phyloP scores from a whole-genome alignment of 352 stramenopile genomes.

The Globisporangium uncinulatum region DNA sequence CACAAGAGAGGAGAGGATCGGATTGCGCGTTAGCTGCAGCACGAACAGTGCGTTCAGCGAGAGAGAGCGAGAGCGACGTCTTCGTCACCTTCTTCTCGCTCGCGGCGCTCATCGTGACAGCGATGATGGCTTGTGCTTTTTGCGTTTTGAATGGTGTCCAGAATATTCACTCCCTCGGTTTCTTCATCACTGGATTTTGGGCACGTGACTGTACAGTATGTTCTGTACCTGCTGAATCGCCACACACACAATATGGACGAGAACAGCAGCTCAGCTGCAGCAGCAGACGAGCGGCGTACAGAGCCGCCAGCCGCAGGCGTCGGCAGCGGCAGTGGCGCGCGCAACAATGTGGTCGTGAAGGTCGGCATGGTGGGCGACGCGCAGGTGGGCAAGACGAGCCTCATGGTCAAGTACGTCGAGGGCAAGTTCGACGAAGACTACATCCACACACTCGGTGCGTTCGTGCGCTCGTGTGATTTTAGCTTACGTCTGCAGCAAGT shows the following conservation, averaged over 20 bases:
- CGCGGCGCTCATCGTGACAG: background rate
- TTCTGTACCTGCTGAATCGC: background rate
- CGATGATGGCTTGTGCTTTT: too few relatives aligned
- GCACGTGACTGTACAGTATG: too few relatives aligned
- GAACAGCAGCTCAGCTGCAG: conserved; percentile 3
- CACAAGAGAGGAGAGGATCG: background rate
- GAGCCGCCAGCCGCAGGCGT: conserved; percentile 18
- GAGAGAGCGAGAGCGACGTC: background rate
- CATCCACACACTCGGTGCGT: conserved; percentile 90
- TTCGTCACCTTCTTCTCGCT: too few relatives aligned
- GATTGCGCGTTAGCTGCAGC: background rate
- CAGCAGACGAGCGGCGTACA: background rate
- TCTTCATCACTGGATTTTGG: background rate
- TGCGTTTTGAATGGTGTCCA: too few relatives aligned
- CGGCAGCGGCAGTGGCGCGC: conserved; percentile 25
- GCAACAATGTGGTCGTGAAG: conserved; percentile 89
- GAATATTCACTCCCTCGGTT: too few relatives aligned
- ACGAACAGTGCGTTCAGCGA: background rate
- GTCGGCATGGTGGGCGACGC: conserved; percentile 94
- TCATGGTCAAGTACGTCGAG: conserved; percentile 97
- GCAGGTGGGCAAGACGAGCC: conserved; percentile 93
- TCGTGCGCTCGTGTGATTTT: background rate
- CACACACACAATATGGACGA: background rate
- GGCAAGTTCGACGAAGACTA: conserved; percentile 96
- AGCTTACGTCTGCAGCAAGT: background rate